A percentile compares a stretch with the other conserved stretches of the same genome.
phyloP scores from a whole-genome alignment of 768 basidiomycete species.

The Mycena latifolia region DNA sequence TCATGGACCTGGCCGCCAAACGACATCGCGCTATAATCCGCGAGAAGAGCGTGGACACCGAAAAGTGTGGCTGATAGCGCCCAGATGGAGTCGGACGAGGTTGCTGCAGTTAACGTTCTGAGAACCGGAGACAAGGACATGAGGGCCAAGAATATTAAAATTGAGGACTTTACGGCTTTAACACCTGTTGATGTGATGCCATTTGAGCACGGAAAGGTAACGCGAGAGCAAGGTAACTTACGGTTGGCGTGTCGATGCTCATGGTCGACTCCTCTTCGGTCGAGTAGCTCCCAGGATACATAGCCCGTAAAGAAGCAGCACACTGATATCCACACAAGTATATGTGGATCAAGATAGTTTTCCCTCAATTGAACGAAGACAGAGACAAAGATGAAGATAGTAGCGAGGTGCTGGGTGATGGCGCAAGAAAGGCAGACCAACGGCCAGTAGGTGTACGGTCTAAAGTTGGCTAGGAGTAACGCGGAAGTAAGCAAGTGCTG shows the following conservation, averaged over 20 bases:
- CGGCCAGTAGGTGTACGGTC: constrained; percentile 81
- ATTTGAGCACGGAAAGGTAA: constrained; percentile 8
- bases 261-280: constrained; percentile 42
- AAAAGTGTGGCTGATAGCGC: constrained; percentile 91
- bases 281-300: constrained; percentile 70
- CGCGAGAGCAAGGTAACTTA: constrained; percentile 39
- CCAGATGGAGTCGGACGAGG: constrained; percentile 98
- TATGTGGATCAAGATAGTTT: constrained; percentile 73
- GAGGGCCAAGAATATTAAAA: constrained; percentile 90
- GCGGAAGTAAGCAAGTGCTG: constrained; percentile 23
- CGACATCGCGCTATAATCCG: constrained; percentile 78
- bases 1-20: constrained; percentile 62
- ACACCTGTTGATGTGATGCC: constrained; percentile 60
- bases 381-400: constrained; percentile 84
- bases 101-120: constrained; percentile 92
- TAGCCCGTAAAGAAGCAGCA: constrained; percentile 72
- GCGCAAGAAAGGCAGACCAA: constrained; percentile 78
- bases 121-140: constrained; percentile 93
- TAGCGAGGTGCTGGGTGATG: constrained; percentile 87
- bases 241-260: constrained; percentile 47
- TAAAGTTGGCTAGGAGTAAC: constrained; percentile 74
- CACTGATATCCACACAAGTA: constrained; percentile 75
- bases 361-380: constrained; percentile 82
- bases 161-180: constrained; percentile 81
- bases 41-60: constrained; percentile 82